Conservation (phyloP, 331 rosid species). For the Pyracantha coccinea region DNA sequence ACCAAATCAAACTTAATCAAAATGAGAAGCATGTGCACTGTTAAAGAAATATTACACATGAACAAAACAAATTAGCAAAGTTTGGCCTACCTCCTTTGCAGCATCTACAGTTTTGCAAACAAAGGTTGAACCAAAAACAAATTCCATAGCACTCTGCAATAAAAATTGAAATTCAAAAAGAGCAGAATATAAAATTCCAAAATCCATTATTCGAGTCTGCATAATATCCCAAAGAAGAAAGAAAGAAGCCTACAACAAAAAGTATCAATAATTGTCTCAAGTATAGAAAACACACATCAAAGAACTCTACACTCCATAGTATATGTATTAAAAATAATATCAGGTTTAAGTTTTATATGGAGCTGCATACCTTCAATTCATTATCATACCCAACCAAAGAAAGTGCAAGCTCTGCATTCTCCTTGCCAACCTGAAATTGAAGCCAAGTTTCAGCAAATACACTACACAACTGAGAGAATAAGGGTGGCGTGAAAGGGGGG, state of each 20-base stretch:
- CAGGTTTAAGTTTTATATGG: not conserved
- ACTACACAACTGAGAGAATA: not conserved
- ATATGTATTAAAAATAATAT: not conserved
- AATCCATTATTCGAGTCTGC: not conserved
- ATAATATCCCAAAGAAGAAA: not conserved
- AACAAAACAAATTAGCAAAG: slow-evolving; percentile 7
- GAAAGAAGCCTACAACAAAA: slow-evolving; percentile 9
- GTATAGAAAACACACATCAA: not conserved
- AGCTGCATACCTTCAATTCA: slow-evolving; percentile 57
- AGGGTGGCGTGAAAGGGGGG: too few species aligned
- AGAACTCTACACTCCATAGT: not conserved
- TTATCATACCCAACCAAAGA: slow-evolving; percentile 81
- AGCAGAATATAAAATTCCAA: not conserved
- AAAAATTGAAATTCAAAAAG: not conserved
- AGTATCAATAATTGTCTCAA: not conserved
- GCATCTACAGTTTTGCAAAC: slow-evolving; percentile 79
- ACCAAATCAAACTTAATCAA: not conserved
- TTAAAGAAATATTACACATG: not conserved
- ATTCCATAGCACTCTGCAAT: slow-evolving; percentile 87
- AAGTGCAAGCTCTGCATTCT: slow-evolving; percentile 78
- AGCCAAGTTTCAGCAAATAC: slow-evolving; percentile 8
- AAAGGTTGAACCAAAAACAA: slow-evolving; percentile 87
- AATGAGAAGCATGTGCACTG: slow-evolving; percentile 3
- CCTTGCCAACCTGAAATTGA: slow-evolving; percentile 77
- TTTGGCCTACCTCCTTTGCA: slow-evolving; percentile 77